phyloP scores from a whole-genome alignment of 2,329 filamentous ascomycete genomes.

The Aureobasidium lini region DNA sequence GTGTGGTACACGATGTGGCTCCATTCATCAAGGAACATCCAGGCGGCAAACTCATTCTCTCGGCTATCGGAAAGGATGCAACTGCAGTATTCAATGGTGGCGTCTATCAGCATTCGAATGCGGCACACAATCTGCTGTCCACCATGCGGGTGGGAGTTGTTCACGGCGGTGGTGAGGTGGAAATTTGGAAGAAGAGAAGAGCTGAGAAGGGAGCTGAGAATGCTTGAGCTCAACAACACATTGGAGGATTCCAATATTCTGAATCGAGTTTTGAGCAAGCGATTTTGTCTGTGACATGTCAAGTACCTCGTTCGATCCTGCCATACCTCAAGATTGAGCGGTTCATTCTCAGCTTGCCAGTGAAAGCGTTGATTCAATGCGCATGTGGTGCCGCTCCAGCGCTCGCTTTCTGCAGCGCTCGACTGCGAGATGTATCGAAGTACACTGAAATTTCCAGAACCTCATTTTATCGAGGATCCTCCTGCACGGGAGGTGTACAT shows the following conservation, averaged over 20 bases:
- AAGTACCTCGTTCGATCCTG: neutral
- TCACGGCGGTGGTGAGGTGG: conserved; percentile 78
- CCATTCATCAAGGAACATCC: conserved; percentile 83
- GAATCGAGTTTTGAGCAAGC: neutral
- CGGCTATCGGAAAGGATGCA: conserved; percentile 77
- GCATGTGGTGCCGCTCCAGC: too few relatives aligned
- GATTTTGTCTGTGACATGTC: neutral
- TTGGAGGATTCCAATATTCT: neutral
- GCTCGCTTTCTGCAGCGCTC: too few relatives aligned
- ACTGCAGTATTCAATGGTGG: conserved; percentile 89
- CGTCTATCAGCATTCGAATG: conserved; percentile 84
- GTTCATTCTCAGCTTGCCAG: neutral
- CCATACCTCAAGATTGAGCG: neutral
- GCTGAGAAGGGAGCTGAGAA: conserved; percentile 68
- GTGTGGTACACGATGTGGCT: conserved; percentile 63
- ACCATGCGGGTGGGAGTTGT: conserved; percentile 85
- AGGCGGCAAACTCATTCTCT: conserved; percentile 80
- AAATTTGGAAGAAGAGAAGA: conserved; percentile 85
- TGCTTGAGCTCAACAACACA: neutral
- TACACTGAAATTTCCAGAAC: too few relatives aligned
- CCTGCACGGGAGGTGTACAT: neutral
- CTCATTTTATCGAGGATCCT: neutral
- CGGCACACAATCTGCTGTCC: conserved; percentile 78
- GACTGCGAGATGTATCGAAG: too few relatives aligned
- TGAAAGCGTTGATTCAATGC: neutral